phyloP scores from a whole-genome alignment of 352 stramenopile genomes.

The Phytophthora crassamura region DNA sequence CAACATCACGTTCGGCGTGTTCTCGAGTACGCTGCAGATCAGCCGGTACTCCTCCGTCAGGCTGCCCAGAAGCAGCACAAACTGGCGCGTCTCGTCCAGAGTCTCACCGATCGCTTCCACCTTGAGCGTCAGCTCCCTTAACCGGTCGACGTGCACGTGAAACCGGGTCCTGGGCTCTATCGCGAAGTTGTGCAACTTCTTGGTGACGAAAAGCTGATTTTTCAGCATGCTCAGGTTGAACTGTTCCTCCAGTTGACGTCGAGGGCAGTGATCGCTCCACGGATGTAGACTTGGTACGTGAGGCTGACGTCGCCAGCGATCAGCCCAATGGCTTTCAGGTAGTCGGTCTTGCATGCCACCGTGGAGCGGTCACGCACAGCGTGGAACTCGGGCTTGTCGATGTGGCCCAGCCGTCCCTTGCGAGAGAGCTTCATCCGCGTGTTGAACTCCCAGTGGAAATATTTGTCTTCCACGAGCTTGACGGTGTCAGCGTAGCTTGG shows the following conservation, averaged over 20 bases:
- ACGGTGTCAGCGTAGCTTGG: conserved; percentile 15
- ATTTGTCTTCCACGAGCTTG: conserved; percentile 12
- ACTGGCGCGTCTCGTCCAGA: conserved; percentile 22
- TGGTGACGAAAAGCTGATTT: too few relatives aligned
- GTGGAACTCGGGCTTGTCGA: conserved; percentile 13
- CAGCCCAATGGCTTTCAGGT: conserved; percentile 22
- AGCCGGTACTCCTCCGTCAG: conserved; percentile 26
- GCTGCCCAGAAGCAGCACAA: conserved; percentile 33
- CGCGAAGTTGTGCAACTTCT: conserved; percentile 30
- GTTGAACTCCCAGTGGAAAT: conserved; percentile 14
- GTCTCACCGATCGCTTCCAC: conserved; percentile 8
- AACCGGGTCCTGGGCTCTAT: conserved; percentile 25
- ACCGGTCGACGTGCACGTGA: neutral
- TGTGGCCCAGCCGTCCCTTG: conserved; percentile 4
- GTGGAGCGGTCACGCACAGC: neutral
- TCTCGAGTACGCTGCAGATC: conserved; percentile 2
- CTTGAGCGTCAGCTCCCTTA: neutral
- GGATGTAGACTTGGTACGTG: too few relatives aligned
- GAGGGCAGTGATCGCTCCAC: too few relatives aligned
- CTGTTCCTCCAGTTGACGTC: too few relatives aligned
- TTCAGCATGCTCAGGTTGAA: too few relatives aligned
- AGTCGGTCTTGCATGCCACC: conserved; percentile 13
- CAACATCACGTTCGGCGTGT: conserved; percentile 11
- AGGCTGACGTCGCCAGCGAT: too few relatives aligned
- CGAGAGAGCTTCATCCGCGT: too few relatives aligned